phyloP scores from a whole-genome alignment of 345 rosid genomes.

The Citrus unshiu region DNA sequence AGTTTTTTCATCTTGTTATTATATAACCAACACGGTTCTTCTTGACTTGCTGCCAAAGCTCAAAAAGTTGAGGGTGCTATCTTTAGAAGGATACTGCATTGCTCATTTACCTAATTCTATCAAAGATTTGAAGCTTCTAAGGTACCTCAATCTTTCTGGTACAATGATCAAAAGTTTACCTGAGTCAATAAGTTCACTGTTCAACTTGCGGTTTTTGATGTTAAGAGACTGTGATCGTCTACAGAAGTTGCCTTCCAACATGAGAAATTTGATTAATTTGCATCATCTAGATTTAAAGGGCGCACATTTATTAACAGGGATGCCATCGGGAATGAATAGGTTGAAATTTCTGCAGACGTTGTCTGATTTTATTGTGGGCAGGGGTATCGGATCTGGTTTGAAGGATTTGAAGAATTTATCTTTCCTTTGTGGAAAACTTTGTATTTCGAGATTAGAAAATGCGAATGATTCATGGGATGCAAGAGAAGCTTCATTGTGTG shows the following conservation, averaged over 20 bases:
- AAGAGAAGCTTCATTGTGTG: not conserved
- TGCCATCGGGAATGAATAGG: slow-evolving; percentile 15
- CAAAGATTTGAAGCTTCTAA: not conserved
- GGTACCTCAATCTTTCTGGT: not conserved
- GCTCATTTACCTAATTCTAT: slow-evolving; percentile 7
- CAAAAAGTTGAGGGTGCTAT: slow-evolving; percentile 13
- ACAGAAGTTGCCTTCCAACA: slow-evolving; percentile 9
- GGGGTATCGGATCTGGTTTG: slow-evolving; percentile 6
- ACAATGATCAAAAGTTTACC: not conserved
- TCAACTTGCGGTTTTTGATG: slow-evolving; percentile 14
- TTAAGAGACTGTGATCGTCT: slow-evolving; percentile 5
- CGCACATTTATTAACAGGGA: no score
- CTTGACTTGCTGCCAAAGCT: not conserved
- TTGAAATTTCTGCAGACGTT: slow-evolving; percentile 16
- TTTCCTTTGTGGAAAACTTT: slow-evolving; percentile 21
- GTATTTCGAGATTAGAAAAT: slow-evolving; percentile 12
- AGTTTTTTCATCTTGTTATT: accelerated
- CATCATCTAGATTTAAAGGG: no score
- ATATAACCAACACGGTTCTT: not conserved
- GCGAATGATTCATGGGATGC: not conserved
- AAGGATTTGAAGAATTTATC: slow-evolving; percentile 21
- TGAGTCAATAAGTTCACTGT: not conserved
- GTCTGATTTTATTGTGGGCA: slow-evolving; percentile 19
- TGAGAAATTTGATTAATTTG: slow-evolving; percentile 17
- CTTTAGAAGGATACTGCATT: slow-evolving; percentile 9